Conservation (phyloP, 1,284 basidiomycete species). For the Sanghuangporus weigelae region DNA sequence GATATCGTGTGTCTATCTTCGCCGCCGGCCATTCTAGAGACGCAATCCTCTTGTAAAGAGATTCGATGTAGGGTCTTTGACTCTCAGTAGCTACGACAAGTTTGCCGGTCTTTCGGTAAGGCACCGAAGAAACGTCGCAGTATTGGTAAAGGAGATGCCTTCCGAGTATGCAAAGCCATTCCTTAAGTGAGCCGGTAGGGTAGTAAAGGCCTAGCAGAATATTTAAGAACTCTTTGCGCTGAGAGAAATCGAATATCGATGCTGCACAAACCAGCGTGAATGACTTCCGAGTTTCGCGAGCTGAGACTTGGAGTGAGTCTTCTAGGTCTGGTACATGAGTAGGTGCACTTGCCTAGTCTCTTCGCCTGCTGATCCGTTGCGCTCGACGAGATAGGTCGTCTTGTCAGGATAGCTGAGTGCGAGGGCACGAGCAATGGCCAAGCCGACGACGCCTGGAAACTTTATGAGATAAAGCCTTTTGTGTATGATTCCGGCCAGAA, state of each 20-base stretch:
- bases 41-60: constrained; percentile 61
- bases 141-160: constrained; percentile 80
- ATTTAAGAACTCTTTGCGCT: not conserved
- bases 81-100: constrained; percentile 72
- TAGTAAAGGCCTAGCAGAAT: constrained; percentile 68
- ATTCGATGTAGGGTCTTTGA: constrained; percentile 67
- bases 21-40: constrained; percentile 47
- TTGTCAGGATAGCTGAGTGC: constrained; percentile 62
- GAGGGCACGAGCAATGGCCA: constrained; percentile 80
- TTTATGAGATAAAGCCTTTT: not conserved
- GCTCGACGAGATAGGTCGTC: constrained; percentile 83
- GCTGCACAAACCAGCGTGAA: constrained; percentile 74
- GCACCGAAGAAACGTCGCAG: constrained; percentile 64
- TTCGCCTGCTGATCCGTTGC: constrained; percentile 69
- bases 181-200: constrained; percentile 83
- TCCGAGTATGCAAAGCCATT: constrained; percentile 82
- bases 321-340: not conserved
- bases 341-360: constrained; percentile 65
- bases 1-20: constrained; percentile 22
- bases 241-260: not conserved
- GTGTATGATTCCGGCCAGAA: not conserved
- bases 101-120: constrained; percentile 78
- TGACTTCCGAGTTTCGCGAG: constrained; percentile 94
- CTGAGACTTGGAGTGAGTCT: constrained; percentile 33
- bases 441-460: constrained; percentile 72